These are phyloP conservation scores for Fusarium bulbicola DNA, from an alignment of 2,329 filamentous ascomycete genomes.

Conservation along the genomic window DNA sequence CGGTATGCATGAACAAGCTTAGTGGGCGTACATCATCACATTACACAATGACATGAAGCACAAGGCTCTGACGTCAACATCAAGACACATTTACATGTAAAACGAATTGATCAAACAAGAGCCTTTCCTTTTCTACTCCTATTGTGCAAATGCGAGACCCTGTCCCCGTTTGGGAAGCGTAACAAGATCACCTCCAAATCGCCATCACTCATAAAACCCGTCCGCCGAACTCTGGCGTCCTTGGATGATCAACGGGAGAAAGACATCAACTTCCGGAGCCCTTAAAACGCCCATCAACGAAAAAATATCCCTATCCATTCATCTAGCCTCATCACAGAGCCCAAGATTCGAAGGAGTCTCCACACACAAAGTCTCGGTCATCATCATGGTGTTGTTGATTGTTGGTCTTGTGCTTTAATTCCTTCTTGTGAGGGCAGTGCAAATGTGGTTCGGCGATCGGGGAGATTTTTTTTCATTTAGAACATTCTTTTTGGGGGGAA, in stretches of 20 bases:
- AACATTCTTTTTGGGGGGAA: conserved; percentile 45
- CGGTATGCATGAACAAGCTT: too few species aligned
- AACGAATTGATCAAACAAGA: conserved; percentile 43
- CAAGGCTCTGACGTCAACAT: neutral
- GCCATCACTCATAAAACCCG: conserved; percentile 40
- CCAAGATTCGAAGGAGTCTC: conserved; percentile 12
- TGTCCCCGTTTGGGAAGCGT: conserved; percentile 43
- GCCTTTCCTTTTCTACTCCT: conserved; percentile 51
- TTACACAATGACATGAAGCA: neutral
- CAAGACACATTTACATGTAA: conserved; percentile 5
- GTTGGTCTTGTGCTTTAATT: conserved; percentile 47
- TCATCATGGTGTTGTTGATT: conserved; percentile 42
- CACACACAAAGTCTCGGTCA: conserved; percentile 37
- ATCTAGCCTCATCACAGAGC: conserved; percentile 7
- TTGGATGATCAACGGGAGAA: conserved; percentile 23
- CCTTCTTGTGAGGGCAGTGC: conserved; percentile 34
- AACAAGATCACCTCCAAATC: conserved; percentile 44
- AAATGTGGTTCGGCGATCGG: conserved; percentile 44
- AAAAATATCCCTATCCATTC: conserved; percentile 2
- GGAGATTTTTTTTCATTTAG: conserved; percentile 44
- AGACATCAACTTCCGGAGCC: conserved; percentile 10
- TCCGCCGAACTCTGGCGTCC: conserved; percentile 41
- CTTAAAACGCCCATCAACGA: conserved; percentile 6
- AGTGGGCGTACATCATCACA: neutral
- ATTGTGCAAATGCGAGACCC: conserved; percentile 49